Evolutionary conservation across 805 yeast genomes (phyloP), one percentile per base, ranked within the genome.

Genomic region (Spathaspora sp.): DNA sequence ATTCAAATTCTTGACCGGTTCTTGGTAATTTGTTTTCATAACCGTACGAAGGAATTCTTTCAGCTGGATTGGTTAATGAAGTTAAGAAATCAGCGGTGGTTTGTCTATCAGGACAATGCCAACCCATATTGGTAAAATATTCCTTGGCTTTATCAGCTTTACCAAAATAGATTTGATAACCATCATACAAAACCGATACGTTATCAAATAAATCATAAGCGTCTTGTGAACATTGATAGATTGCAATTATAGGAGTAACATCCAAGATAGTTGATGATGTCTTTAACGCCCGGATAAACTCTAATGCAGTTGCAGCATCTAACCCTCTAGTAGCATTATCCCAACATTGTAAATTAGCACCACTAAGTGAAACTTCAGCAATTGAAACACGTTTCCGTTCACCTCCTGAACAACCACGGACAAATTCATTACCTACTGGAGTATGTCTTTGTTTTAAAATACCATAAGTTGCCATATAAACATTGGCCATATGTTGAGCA

Each of bases 241-340:
- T 81, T 38, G 89, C 85, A 52, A 85, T 78, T 50, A 83, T 64
- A 5, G 86, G 81, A 5, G 86, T 75, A n/a, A 76, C 71, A 12
- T 76, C 73, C 44, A 73, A 60, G 32, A 82, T 66, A 35, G 74
- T 68, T 3, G 90, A 85, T n/a, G 81, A 70, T 2, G 82, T 77
- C 59, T 87, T 82, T 54, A 88, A 73, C 18, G 89, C 85, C 55
- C 81, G 75, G 42, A 86, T 76, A 60, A 82, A 88, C 63, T 87
- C 92, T 56, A 86, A 73, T 2, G 96, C 96, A 42, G 94, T 87
- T 10, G 94, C 87, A 3, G 94, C 79, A 69, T 88, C 96, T 53
- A 89, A 75, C 60, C 96, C 96, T 72, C 94, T 81, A 5, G 96
- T 89, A 5, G 93, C 86, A 62, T 89, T 89, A 72, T 88, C 82